Percentiles rank a stretch among this genome's conserved stretches.
Conservation (phyloP, 2,329 filamentous ascomycete species). For the Paradendryphiella salina region DNA sequence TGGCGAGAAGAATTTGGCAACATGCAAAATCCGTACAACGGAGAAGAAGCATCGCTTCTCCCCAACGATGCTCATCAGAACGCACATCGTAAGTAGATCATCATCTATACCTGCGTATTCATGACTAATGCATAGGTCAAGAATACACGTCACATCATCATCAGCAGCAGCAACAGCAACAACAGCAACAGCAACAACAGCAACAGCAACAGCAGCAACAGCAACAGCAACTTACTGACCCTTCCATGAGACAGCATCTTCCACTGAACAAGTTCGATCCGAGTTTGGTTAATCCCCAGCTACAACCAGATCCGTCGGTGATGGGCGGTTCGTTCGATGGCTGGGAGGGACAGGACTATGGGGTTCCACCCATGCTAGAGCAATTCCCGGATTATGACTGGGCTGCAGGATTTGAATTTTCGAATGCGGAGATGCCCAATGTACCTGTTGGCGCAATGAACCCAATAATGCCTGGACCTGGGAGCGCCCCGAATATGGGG, state of each 20-base stretch:
- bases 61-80: conserved; percentile 31
- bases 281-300: conserved; percentile 26
- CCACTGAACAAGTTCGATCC: conserved; percentile 35
- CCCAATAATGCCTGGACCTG: conserved; percentile 23
- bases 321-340: conserved; percentile 29
- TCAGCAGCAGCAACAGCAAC: conserved; percentile 9
- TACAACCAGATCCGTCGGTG: conserved; percentile 25
- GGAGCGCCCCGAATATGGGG: conserved; percentile 25
- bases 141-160: conserved; percentile 24
- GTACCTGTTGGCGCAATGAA: conserved; percentile 25
- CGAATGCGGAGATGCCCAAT: conserved; percentile 35
- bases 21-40: conserved; percentile 44
- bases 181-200: background rate
- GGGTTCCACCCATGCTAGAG: conserved; percentile 36
- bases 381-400: conserved; percentile 47
- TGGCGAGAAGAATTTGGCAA: conserved; percentile 46
- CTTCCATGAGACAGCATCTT: conserved; percentile 21
- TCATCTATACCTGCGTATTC: background rate
- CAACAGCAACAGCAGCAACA: background rate
- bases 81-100: conserved; percentile 34
- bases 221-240: conserved; percentile 21
- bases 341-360: conserved; percentile 38
- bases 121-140: conserved; percentile 19
- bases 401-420: conserved; percentile 44
- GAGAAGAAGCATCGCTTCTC: conserved; percentile 30